A percentile compares a stretch with the other conserved stretches of the same genome.
phyloP scores from a whole-genome alignment of 306 rosid species.

The Alnus glutinosa region DNA sequence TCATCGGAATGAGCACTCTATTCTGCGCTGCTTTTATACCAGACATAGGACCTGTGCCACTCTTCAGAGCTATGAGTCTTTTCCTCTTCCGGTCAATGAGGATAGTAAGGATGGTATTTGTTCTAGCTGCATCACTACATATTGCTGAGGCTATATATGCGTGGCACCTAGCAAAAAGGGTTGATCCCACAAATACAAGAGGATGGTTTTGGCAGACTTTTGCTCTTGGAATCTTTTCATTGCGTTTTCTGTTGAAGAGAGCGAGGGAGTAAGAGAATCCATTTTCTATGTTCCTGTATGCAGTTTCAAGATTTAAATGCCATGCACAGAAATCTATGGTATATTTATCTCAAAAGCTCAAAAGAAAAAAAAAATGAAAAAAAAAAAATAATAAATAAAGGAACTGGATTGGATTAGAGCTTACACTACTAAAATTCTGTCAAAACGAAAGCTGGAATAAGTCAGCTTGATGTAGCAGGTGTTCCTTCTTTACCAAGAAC shows the following conservation, averaged over 20 bases:
- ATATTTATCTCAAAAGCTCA: too few species aligned
- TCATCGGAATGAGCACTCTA: slow-evolving; percentile 62
- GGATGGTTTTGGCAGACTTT: slow-evolving; percentile 95
- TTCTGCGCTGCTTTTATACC: slow-evolving; percentile 78
- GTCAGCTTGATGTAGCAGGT: too few species aligned
- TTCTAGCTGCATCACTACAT: slow-evolving; percentile 44
- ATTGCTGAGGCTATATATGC: slow-evolving; percentile 65
- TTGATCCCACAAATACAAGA: slow-evolving; percentile 70
- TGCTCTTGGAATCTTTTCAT: slow-evolving; percentile 65
- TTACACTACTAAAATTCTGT: too few species aligned
- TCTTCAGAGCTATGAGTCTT: slow-evolving; percentile 52
- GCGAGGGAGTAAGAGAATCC: slow-evolving; percentile 32
- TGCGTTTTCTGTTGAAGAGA: slow-evolving; percentile 73
- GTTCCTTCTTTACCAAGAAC: too few species aligned
- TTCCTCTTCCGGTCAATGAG: slow-evolving; percentile 63
- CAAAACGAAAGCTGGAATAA: too few species aligned
- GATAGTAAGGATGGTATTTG: slow-evolving; percentile 48
- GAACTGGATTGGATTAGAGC: too few species aligned
- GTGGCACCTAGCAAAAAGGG: slow-evolving; percentile 70
- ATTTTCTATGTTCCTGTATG: background rate
- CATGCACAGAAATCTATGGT: too few species aligned
- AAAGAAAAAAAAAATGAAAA: too few species aligned
- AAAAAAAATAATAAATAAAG: too few species aligned
- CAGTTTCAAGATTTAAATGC: too few species aligned
- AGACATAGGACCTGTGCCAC: slow-evolving; percentile 55